Evolutionary conservation across 2,329 filamentous ascomycete genomes (phyloP), one percentile per base, ranked within the genome.

Genomic region (Zelopaecilomyces penicillatus): DNA sequence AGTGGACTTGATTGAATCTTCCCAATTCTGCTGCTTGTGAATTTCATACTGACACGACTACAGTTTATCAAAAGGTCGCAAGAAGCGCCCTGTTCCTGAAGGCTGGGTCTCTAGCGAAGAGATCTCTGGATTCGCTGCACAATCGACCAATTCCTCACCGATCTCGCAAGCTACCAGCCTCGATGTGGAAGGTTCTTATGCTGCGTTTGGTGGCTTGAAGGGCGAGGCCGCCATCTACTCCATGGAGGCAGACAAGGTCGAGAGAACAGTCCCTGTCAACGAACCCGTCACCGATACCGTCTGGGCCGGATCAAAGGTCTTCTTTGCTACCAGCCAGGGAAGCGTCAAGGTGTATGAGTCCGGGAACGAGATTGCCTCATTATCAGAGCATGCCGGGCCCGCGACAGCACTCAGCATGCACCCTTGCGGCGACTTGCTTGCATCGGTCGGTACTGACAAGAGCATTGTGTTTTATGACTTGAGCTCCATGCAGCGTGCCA

Each of bases 391-490:
- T 64, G 85, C 89, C 26, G 91, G 90, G 4, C 74, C 86, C 45
- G 85, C 82, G 1, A 93, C 83, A 6, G 83, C 79, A 5, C 65
- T 98, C 46, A 81, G 87, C 32, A 61, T 90, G 6, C 93, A 98
- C 62, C 88, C 93, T 1, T 84, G 85, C 52, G 86, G 85, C 34
- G 79, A 85, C 43, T 80, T 98, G 45, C 63, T 96, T 39, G 91
- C 87, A 2, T 95, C 91, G 0, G 85, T 93, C 31, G 90, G 91
- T 40, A 77, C 81, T 2, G 93, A 98, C 64, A 96, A 95, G 77
- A 91, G 85, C 64, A 89, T 95, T 58, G 80, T 90, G 2, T 80
- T 97, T 50, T 96, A 97, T 65, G 88, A 97, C 53, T 65, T 96
- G 34, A 65, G 74, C 19, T 73, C 71, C 4, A 73, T 80, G 58